phyloP scores from a whole-genome alignment of 805 yeast species.

The Wickerhamomyces alni region DNA sequence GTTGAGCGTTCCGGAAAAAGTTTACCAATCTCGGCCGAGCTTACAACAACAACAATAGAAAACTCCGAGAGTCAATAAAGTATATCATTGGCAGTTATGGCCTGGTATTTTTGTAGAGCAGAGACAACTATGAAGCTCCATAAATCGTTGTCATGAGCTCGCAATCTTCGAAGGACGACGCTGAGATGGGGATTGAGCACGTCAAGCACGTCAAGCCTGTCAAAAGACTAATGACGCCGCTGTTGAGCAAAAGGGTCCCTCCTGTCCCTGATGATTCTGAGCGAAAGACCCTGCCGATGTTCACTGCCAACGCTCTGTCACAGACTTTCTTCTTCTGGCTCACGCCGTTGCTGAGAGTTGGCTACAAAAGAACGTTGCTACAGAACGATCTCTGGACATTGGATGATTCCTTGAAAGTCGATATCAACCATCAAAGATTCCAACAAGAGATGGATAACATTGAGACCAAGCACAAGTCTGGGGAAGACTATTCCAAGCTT shows the following conservation, averaged over 20 bases:
- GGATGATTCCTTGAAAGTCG: conserved; percentile 24
- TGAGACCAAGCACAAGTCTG: no score
- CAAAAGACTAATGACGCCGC: not conserved
- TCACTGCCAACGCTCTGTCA: conserved; percentile 41
- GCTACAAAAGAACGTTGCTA: conserved; percentile 48
- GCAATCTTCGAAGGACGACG: no score
- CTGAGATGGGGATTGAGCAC: no score
- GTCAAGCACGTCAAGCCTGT: no score
- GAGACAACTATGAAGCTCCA: no score
- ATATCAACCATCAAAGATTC: conserved; percentile 20
- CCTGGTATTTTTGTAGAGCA: no score
- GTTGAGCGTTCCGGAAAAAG: no score
- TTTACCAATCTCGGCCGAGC: no score
- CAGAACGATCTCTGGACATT: conserved; percentile 39
- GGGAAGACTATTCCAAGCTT: not conserved
- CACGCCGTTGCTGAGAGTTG: conserved; percentile 41
- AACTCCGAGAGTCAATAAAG: no score
- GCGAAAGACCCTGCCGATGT: conserved; percentile 73
- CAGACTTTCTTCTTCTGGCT: conserved; percentile 35
- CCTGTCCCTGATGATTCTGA: conserved; percentile 30
- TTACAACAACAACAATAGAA: no score
- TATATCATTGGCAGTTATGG: no score
- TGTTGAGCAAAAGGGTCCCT: not conserved
- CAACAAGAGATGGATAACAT: not conserved
- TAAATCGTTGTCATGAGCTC: no score